These are phyloP conservation scores for Stramenopiles sp. DNA, from an alignment of 352 stramenopile genomes.

Conservation along the genomic window DNA sequence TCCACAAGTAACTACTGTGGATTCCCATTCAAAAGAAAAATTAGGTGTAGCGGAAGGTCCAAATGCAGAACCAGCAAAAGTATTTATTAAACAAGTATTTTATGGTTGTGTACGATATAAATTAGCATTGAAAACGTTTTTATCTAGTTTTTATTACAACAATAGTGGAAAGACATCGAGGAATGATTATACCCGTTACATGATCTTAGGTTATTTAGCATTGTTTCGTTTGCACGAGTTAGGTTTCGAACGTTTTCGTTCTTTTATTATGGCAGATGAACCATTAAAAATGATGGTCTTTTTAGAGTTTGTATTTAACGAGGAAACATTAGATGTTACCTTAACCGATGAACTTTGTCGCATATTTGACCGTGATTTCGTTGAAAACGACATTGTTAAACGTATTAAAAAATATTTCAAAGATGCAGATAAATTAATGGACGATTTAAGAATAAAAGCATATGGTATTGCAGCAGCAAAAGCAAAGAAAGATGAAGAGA, in stretches of 20 bases:
- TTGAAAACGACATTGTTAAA: slow-evolving; percentile 31
- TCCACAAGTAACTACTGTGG: slow-evolving; percentile 39
- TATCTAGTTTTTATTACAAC: slow-evolving; percentile 53
- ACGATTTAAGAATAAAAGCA: slow-evolving; percentile 9
- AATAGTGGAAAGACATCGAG: slow-evolving; percentile 46
- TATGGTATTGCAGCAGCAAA: slow-evolving; percentile 14
- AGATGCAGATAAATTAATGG: neutral
- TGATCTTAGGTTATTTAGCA: slow-evolving; percentile 58
- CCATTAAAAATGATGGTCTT: slow-evolving; percentile 58
- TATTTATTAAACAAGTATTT: slow-evolving; percentile 59
- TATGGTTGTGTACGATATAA: slow-evolving; percentile 68
- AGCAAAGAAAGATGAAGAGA: no score
- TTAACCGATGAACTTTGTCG: slow-evolving; percentile 48
- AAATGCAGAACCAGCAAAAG: slow-evolving; percentile 22
- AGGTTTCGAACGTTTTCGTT: slow-evolving; percentile 34
- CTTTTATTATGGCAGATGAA: slow-evolving; percentile 38
- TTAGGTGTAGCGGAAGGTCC: slow-evolving; percentile 20
- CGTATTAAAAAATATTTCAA: slow-evolving; percentile 15
- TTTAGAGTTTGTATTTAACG: slow-evolving; percentile 55
- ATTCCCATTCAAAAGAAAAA: slow-evolving; percentile 43
- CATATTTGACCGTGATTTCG: slow-evolving; percentile 53
- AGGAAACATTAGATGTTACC: slow-evolving; percentile 31
- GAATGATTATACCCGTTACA: slow-evolving; percentile 65
- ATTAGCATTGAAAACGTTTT: slow-evolving; percentile 40
- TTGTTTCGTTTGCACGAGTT: slow-evolving; percentile 68